Base-by-base conservation (phyloP, 2,329 filamentous ascomycete species). In the Penicillium sclerotiorum region DNA sequence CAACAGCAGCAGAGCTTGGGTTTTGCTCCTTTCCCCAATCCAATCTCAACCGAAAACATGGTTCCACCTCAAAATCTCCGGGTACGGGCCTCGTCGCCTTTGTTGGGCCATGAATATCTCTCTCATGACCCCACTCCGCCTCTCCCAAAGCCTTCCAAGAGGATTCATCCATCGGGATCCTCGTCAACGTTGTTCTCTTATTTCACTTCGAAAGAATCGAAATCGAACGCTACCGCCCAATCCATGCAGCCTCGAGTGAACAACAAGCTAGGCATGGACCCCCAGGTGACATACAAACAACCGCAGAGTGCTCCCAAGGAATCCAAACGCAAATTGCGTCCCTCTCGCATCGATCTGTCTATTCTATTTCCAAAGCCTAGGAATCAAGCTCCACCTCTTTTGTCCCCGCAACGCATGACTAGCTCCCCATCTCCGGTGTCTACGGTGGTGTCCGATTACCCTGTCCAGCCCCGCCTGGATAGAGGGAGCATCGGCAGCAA, bases 131-230 rank as follows among this genome's bases (percentile, higher is more conserved):
- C 55, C 7, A 56, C 52, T n/a, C 61, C 62, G 21, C 59, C 61
- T n/a, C 49, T 70, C n/a, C 69, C 72, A 25, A 60, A 64, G 36
- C 54, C 60, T 7, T 70, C 67, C 15, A 71, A 71, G 20, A 73
- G 68, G 52, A 46, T 69, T 20, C 68, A 67, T 43, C 60, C 75
- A 38, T 65, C 73, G 41, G 68, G 70, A 22, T 79, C 77, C 8
- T 71, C 73, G 8, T 74, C 76, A 1, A 75, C 76, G 3, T 58
- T 78, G 9, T 73, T 69, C 52, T 78, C 77, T 36, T 73, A 75
- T 50, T 79, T 77, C 53, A 75, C 73, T 54, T 67, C 73, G 17
- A 69, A 73, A 42, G 73, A 71, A 45, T 70, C 69, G 4, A 68
- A 36, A 17, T 30, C 46, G 23, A 49, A 37, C 15, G 20, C 63